phyloP scores from a whole-genome alignment of 345 rosid species.

The Lumnitzera littorea region DNA sequence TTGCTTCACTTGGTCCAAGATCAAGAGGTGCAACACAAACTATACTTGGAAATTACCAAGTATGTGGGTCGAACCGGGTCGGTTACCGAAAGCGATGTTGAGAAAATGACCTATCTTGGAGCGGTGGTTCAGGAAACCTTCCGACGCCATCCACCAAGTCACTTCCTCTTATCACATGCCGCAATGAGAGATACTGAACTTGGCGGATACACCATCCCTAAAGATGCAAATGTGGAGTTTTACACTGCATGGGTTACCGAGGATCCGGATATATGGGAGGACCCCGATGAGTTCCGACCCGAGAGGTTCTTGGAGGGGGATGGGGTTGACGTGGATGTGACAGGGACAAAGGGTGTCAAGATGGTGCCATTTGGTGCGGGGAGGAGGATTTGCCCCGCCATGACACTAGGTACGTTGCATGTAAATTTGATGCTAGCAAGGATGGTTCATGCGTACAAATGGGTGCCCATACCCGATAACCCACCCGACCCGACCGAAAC shows the following conservation, averaged over 20 bases:
- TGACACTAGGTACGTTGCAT: slow-evolving; percentile 68
- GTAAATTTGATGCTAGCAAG: slow-evolving; percentile 66
- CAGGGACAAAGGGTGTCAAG: slow-evolving; percentile 72
- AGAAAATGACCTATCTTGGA: slow-evolving; percentile 54
- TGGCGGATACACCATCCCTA: slow-evolving; percentile 72
- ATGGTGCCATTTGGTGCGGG: slow-evolving; percentile 95
- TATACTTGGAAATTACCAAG: slow-evolving; percentile 57
- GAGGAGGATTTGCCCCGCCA: slow-evolving; percentile 86
- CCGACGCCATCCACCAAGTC: slow-evolving; percentile 95
- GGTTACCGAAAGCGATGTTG: slow-evolving; percentile 63
- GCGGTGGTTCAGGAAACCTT: slow-evolving; percentile 83
- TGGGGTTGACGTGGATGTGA: slow-evolving; percentile 66
- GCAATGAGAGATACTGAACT: slow-evolving; percentile 56
- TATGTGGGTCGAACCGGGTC: slow-evolving; percentile 44
- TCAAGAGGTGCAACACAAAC: slow-evolving; percentile 59
- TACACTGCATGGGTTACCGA: slow-evolving; percentile 95
- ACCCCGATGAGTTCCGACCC: slow-evolving; percentile 65
- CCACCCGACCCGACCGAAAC: slow-evolving; percentile 87
- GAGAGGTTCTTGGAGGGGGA: slow-evolving; percentile 82
- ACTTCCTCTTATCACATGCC: slow-evolving; percentile 79
- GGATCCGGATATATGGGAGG: slow-evolving; percentile 69
- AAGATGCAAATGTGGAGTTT: slow-evolving; percentile 58
- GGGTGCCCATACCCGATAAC: slow-evolving; percentile 50
- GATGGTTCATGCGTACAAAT: slow-evolving; percentile 75
- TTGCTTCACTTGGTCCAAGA: slow-evolving; percentile 55